Evolutionary conservation across 805 yeast genomes (phyloP).

Genomic region (Candida hispaniensis): DNA sequence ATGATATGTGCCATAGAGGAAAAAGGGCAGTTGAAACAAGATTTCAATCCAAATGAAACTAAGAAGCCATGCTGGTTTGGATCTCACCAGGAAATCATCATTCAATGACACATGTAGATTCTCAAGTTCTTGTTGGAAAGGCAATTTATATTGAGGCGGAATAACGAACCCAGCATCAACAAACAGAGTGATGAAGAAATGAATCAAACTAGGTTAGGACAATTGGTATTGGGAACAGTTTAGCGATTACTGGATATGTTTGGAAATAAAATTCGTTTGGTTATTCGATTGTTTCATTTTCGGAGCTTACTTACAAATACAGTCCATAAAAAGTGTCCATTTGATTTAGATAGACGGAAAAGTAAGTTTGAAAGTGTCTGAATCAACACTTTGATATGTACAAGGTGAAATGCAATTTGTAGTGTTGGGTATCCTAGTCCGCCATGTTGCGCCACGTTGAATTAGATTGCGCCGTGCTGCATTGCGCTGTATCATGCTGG

Average conservation of each 20-base stretch:
- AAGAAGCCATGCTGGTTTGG: slow-evolving; percentile 62
- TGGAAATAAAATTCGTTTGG: too few species aligned
- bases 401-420: background rate
- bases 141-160: slow-evolving; percentile 40
- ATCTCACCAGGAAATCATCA: slow-evolving; percentile 56
- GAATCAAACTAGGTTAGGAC: slow-evolving; percentile 35
- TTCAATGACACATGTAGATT: slow-evolving; percentile 52
- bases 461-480: background rate
- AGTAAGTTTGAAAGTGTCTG: too few species aligned
- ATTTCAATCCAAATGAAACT: slow-evolving; percentile 65
- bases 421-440: background rate
- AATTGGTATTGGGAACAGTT: background rate
- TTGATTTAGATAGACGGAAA: too few species aligned
- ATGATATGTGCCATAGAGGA: slow-evolving; percentile 43
- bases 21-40: slow-evolving; percentile 69
- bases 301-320: slow-evolving; percentile 13
- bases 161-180: slow-evolving; percentile 67
- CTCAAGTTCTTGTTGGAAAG: slow-evolving; percentile 40
- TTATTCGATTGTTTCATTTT: too few species aligned
- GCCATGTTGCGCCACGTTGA: background rate
- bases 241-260: too few species aligned
- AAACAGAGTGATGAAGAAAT: slow-evolving; percentile 62
- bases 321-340: slow-evolving; percentile 12
- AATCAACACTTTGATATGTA: background rate
- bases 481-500: background rate